Conservation (phyloP, 2,329 filamentous ascomycete genomes). For the Hirsutella thompsonii region DNA sequence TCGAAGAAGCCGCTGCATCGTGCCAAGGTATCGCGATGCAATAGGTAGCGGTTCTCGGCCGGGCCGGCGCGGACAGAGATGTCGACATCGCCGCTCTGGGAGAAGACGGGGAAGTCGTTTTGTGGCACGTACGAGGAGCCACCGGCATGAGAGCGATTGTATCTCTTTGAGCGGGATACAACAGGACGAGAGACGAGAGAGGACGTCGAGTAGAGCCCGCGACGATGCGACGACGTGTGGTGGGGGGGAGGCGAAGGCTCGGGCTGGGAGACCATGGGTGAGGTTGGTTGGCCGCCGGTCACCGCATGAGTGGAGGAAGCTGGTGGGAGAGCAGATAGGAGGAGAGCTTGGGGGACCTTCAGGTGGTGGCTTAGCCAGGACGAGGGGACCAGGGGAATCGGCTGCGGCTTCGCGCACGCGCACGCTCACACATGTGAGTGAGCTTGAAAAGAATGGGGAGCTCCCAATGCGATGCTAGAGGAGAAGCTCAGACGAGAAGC, state of each 20-base stretch:
- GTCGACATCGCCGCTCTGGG: conserved; percentile 84
- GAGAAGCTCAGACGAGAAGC: too few species aligned
- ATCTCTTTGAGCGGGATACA: conserved; percentile 50
- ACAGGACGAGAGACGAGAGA: conserved; percentile 52
- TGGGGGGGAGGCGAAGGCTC: conserved; percentile 22
- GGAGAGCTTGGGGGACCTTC: background rate
- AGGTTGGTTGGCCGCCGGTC: conserved; percentile 4
- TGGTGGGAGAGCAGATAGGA: background rate
- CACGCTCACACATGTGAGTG: too few species aligned
- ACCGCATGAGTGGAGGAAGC: conserved; percentile 2
- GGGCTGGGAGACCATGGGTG: conserved; percentile 50
- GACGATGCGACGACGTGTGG: conserved; percentile 5
- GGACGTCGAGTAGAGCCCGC: conserved; percentile 11
- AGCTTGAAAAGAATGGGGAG: too few species aligned
- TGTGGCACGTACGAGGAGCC: conserved; percentile 55
- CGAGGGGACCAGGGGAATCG: background rate
- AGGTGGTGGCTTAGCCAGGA: background rate
- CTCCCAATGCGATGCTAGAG: too few species aligned
- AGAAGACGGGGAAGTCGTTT: conserved; percentile 90
- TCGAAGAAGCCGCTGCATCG: conserved; percentile 94
- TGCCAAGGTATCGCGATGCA: conserved; percentile 76
- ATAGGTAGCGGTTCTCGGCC: conserved; percentile 65
- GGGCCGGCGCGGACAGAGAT: conserved; percentile 57
- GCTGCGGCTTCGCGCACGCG: too few species aligned
- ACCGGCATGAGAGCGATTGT: conserved; percentile 71